Percentiles rank a stretch among this genome's conserved stretches.
Conservation (phyloP, 495 filamentous ascomycete species). For the Apiosordaria backusii region DNA sequence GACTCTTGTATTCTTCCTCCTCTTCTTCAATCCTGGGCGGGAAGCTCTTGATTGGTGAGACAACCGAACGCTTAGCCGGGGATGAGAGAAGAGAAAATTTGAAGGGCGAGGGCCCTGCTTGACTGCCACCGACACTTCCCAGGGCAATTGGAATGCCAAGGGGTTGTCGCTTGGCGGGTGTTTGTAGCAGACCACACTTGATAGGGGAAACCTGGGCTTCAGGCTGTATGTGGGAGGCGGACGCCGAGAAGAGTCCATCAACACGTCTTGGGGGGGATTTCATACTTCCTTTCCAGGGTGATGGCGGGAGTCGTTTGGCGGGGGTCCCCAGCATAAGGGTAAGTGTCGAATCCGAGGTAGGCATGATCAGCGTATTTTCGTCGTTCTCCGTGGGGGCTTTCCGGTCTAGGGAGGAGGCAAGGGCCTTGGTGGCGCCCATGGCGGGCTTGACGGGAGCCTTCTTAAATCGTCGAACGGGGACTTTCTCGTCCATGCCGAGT, state of each 20-base stretch:
- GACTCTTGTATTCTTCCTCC: conserved; percentile 2
- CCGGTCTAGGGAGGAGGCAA: conserved; percentile 3
- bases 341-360: conserved; percentile 19
- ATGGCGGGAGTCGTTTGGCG: conserved; percentile 43
- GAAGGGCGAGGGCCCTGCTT: conserved; percentile 26
- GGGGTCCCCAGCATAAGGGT: conserved; percentile 42
- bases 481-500: conserved; percentile 49
- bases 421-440: conserved; percentile 19
- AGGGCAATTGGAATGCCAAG: conserved; percentile 32
- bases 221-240: not conserved
- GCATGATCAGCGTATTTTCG: conserved; percentile 17
- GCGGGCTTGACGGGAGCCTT: conserved; percentile 44
- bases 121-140: conserved; percentile 3
- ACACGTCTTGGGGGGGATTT: conserved; percentile 46
- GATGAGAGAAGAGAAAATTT: conserved; percentile 46
- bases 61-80: conserved; percentile 44
- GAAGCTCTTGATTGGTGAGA: conserved; percentile 38
- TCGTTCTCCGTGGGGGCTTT: conserved; percentile 9
- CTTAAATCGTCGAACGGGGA: conserved; percentile 44
- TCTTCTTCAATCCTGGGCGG: conserved; percentile 15
- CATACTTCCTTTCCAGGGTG: conserved; percentile 49
- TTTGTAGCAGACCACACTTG: conserved; percentile 45
- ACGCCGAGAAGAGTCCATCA: conserved; percentile 23
- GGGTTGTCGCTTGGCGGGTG: conserved; percentile 48
- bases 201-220: conserved; percentile 22